Base-by-base conservation (phyloP, 345 rosid species). In the Moringa oleifera region DNA sequence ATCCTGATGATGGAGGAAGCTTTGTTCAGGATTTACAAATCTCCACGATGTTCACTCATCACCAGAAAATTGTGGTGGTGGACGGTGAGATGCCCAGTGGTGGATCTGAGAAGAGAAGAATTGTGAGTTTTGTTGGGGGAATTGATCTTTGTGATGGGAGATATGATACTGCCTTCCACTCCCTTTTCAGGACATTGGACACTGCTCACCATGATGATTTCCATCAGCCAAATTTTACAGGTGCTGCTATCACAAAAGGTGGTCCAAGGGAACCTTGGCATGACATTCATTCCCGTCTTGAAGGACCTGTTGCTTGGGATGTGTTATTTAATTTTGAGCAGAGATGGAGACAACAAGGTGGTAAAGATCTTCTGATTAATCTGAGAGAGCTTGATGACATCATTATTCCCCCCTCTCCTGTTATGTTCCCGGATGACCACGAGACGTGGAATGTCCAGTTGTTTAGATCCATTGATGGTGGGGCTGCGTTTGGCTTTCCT, bases 211-310 rank as follows among this genome's bases (percentile, higher is more conserved):
- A 94, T 58, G 95, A 94, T 67, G 99, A 94, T 74, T 94, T 94
- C 73, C 97, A 94, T 74, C 99, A 94, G 68, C 99, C 99, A 24
- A 94, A 94, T 74, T 94, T 86, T 68, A 20, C 82, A 0, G 96
- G 80, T 28, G 89, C 83, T 47, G 66, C 96, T n/a, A 88, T 94
- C 60, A 78, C 81, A 61, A 94, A 94, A 76, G 99, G 99, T 0
- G 99, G 99, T 68, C 99, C 99, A 20, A 82, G 97, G 80, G 97
- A 94, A 71, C 99, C 99, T 9, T 94, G 99, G 99, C 99, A 94
- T 57, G 99, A 90, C 69, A 90, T 90, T 65, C 99, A 94, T 64
- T 94, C 89, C 49, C 85, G 92, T 45, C 95, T 94, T 18, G 99
- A 94, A 79, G 99, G 99, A 64, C 96, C 96, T 25, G 69, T 94